phyloP scores from a whole-genome alignment of 331 rosid species.

The Acacia concinna region DNA sequence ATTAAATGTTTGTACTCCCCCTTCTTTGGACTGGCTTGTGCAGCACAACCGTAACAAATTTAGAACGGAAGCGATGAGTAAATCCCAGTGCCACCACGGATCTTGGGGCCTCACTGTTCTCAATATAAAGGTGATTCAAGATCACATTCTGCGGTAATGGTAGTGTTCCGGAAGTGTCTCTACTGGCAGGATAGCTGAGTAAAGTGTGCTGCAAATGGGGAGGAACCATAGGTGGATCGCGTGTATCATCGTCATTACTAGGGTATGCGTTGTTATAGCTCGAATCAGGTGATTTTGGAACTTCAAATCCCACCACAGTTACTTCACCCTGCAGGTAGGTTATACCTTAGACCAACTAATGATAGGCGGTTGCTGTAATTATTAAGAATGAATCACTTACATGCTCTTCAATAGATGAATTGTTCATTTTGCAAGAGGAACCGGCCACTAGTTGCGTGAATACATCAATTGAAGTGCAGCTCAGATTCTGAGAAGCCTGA shows the following conservation, averaged over 20 bases:
- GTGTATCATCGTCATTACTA: slow-evolving; percentile 74
- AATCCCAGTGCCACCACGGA: slow-evolving; percentile 86
- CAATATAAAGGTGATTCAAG: slow-evolving; percentile 93
- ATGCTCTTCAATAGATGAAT: slow-evolving; percentile 50
- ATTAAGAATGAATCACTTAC: slow-evolving; percentile 51
- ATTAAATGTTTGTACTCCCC: slow-evolving; percentile 52
- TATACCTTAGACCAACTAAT: slow-evolving; percentile 30
- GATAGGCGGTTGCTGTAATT: slow-evolving; percentile 26
- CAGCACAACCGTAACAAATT: slow-evolving; percentile 88
- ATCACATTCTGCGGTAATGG: slow-evolving; percentile 66
- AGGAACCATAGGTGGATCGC: slow-evolving; percentile 85
- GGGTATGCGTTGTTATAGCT: slow-evolving; percentile 68
- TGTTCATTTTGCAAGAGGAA: slow-evolving; percentile 64
- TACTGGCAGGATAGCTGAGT: slow-evolving; percentile 56
- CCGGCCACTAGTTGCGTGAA: slow-evolving; percentile 34
- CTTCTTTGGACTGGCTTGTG: slow-evolving; percentile 94
- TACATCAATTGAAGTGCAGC: slow-evolving; percentile 47
- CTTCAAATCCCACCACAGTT: slow-evolving; percentile 84
- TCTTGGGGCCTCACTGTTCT: slow-evolving; percentile 73
- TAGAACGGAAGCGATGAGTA: slow-evolving; percentile 87
- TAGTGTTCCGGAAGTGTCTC: slow-evolving; percentile 55
- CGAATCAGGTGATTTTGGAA: slow-evolving; percentile 83
- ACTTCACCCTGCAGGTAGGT: slow-evolving; percentile 63
- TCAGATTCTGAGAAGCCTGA: slow-evolving; percentile 48
- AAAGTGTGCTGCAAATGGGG: slow-evolving; percentile 77